phyloP scores from a whole-genome alignment of 2,329 filamentous ascomycete species.

The Setomelanomma holmii region DNA sequence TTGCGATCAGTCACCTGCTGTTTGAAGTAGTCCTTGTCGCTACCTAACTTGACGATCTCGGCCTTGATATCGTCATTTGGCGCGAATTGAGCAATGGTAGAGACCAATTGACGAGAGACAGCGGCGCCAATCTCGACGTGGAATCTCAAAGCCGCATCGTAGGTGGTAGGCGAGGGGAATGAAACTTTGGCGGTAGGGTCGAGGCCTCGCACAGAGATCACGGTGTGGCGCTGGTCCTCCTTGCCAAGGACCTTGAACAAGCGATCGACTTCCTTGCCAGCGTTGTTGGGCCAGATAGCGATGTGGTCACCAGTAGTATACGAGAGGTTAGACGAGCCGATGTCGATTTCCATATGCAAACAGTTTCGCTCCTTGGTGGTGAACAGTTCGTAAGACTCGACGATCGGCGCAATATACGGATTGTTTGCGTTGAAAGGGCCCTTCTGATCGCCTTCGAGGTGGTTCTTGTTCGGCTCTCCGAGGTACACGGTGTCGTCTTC shows the following conservation, averaged over 20 bases:
- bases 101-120: slow-evolving; percentile 93
- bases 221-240: slow-evolving; percentile 75
- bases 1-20: slow-evolving; percentile 80
- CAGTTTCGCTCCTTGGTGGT: slow-evolving; percentile 90
- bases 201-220: slow-evolving; percentile 87
- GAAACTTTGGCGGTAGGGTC: slow-evolving; percentile 97
- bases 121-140: slow-evolving; percentile 97
- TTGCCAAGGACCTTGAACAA: slow-evolving; percentile 83
- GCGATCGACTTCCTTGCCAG: slow-evolving; percentile 88
- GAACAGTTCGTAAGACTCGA: slow-evolving; percentile 90
- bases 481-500: slow-evolving; percentile 87
- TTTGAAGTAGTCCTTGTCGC: slow-evolving; percentile 95
- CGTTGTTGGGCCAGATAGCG: slow-evolving; percentile 95
- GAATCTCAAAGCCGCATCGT: slow-evolving; percentile 90
- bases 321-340: slow-evolving; percentile 84
- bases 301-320: slow-evolving; percentile 99
- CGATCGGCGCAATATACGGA: slow-evolving; percentile 93
- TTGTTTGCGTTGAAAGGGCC: slow-evolving; percentile 97
- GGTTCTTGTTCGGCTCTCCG: slow-evolving; percentile 95
- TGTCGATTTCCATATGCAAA: slow-evolving; percentile 92
- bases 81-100: slow-evolving; percentile 85
- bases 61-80: slow-evolving; percentile 84
- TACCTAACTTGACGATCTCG: slow-evolving; percentile 86
- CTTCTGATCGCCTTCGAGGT: slow-evolving; percentile 82
- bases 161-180: slow-evolving; percentile 96